Conservation (phyloP, 2,329 filamentous ascomycete genomes). For the Cordyceps cicadae region DNA sequence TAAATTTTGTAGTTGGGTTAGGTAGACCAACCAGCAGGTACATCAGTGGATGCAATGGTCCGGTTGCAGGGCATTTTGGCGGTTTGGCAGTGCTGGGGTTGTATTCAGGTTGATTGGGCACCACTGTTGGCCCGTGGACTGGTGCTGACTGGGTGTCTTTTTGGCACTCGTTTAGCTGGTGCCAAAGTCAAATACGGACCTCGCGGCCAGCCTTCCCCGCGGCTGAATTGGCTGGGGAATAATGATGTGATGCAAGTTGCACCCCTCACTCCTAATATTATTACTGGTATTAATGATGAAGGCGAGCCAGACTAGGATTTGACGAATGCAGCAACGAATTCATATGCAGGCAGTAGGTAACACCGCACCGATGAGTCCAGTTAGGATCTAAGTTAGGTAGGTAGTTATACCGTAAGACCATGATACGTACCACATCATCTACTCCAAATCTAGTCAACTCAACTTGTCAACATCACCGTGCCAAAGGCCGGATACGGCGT, state of each 20-base stretch:
- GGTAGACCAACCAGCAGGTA: not conserved
- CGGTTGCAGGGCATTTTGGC: not conserved
- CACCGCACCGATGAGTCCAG: too few species aligned
- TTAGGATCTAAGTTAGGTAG: too few species aligned
- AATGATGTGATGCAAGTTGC: not conserved
- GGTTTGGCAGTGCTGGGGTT: not conserved
- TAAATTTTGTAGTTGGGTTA: not conserved
- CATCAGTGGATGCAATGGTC: not conserved
- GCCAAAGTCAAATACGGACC: not conserved
- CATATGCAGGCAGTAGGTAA: too few species aligned
- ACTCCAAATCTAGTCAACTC: not conserved
- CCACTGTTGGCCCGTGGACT: not conserved
- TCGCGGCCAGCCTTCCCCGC: not conserved
- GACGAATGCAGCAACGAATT: too few species aligned
- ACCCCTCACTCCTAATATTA: not conserved
- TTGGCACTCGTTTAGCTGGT: too few species aligned
- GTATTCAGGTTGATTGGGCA: not conserved
- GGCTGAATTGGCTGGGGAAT: not conserved
- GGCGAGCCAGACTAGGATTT: not conserved
- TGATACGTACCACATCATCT: not conserved
- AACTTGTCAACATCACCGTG: not conserved
- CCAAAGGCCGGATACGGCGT: not conserved
- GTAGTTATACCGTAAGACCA: too few species aligned
- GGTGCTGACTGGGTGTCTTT: too few species aligned
- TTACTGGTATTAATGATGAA: not conserved